Base-by-base conservation (phyloP, 2,329 filamentous ascomycete species). In the Aspergillus udagawae region DNA sequence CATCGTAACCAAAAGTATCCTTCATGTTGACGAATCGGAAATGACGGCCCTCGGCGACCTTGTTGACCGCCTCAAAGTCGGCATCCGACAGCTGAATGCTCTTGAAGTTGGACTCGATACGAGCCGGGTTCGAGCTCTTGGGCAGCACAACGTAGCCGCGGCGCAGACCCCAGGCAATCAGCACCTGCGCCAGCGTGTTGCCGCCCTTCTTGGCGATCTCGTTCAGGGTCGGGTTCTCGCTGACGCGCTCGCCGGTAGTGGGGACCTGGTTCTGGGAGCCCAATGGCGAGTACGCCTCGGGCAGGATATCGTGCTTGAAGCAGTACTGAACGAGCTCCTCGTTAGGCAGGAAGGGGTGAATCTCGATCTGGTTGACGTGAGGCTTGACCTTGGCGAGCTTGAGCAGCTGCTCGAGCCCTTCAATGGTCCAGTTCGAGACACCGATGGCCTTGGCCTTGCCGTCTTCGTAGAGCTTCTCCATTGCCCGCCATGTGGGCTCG, bases 21-120 rank as follows among this genome's bases (percentile, higher is more conserved):
- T 89, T 91, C 88, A 91, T 91, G 77, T 91, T 90, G 58, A 91
- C 88, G 67, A 91, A 91, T 41, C 88, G 83, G 27, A 82, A 83
- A 72, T 89, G 85, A 52, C 87, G 80, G 38, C 85, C 84, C 70
- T 83, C 80, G 1, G 87, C 86, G 7, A 90, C 86, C 60, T 79
- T 68, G 73, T 88, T 82, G 54, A 89, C 80, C 14, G 80, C 84
- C 60, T 80, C 77, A 65, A 86, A 82, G 63, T 87, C 83, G 54
- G 80, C 79, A 42, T 82, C 78, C 48, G 77, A 74, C 57, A 90
- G 76, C 67, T 83, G 75, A 29, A 86, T 85, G 60, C 83, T 80
- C 68, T 85, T 78, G 67, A 86, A 83, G 76, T 91, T 91, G 76
- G 84, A 87, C 70, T 83, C 80, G 65, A 89, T 89, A 47, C 86